These are phyloP conservation scores for Xylaria sp. DNA, from an alignment of 2,329 filamentous ascomycete species.

Conservation along the genomic window DNA sequence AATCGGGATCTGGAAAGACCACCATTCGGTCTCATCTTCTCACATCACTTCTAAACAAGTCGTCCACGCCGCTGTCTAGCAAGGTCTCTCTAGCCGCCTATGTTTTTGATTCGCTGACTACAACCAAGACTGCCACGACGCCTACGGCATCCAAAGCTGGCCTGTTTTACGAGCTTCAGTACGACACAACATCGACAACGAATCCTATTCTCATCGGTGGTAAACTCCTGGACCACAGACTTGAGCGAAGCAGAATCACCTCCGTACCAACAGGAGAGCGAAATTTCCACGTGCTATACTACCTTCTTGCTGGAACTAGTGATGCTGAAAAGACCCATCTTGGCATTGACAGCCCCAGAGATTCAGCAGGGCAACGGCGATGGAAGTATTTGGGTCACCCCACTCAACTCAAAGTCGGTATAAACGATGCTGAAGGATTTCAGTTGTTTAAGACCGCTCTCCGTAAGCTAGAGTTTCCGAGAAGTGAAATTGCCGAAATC, in stretches of 20 bases:
- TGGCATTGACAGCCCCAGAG: slow-evolving; percentile 61
- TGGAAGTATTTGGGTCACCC: slow-evolving; percentile 98
- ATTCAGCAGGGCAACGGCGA: slow-evolving; percentile 72
- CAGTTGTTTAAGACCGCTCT: slow-evolving; percentile 97
- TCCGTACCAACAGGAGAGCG: slow-evolving; percentile 95
- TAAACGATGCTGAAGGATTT: slow-evolving; percentile 96
- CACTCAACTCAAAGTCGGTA: slow-evolving; percentile 95
- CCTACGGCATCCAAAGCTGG: slow-evolving; percentile 96
- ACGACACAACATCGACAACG: slow-evolving; percentile 86
- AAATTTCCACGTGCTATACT: slow-evolving; percentile 96
- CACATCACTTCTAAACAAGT: slow-evolving; percentile 86
- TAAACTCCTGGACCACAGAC: slow-evolving; percentile 91
- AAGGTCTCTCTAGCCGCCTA: slow-evolving; percentile 95
- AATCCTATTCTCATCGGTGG: slow-evolving; percentile 92
- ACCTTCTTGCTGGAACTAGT: slow-evolving; percentile 92
- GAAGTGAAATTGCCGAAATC: slow-evolving; percentile 94
- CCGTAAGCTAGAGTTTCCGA: slow-evolving; percentile 91
- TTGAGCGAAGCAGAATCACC: slow-evolving; percentile 91
- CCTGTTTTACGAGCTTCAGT: slow-evolving; percentile 95
- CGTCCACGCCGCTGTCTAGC: slow-evolving; percentile 89
- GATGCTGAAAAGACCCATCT: slow-evolving; percentile 90
- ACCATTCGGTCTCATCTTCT: slow-evolving; percentile 91
- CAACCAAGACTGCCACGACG: slow-evolving; percentile 95
- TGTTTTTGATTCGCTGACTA: slow-evolving; percentile 95
- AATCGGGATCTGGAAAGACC: slow-evolving; percentile 96